Conservation (phyloP, 1,139 yeast species). For the Pichia sp. region DNA sequence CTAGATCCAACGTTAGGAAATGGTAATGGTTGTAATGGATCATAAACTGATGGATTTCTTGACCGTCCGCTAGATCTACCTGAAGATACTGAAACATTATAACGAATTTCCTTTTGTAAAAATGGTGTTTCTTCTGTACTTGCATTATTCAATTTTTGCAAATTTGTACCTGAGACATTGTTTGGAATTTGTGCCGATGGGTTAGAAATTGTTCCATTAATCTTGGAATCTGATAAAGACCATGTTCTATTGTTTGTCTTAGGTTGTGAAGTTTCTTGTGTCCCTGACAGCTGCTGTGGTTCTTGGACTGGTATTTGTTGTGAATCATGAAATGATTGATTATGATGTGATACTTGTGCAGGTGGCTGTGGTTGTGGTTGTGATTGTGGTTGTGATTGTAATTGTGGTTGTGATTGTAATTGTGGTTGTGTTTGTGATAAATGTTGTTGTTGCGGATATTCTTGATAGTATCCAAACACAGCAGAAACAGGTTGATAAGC, state of each 20-base stretch:
- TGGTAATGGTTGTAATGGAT: slow-evolving; percentile 27
- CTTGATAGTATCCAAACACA: slow-evolving; percentile 2
- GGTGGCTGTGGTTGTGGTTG: not conserved
- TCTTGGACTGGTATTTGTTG: not conserved
- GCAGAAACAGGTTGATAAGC: not conserved
- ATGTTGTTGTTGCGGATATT: slow-evolving; percentile 1
- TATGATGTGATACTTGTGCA: not conserved
- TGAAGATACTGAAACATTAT: slow-evolving; percentile 24
- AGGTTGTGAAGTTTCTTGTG: too few species aligned
- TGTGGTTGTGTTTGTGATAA: slow-evolving; percentile 2
- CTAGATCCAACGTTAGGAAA: slow-evolving; percentile 6
- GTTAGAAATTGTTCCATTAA: not conserved
- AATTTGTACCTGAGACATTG: not conserved
- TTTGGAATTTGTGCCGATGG: not conserved
- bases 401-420: not conserved
- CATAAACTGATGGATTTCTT: slow-evolving; percentile 29
- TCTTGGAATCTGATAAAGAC: too few species aligned
- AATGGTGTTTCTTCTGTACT: slow-evolving; percentile 18
- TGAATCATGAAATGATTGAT: not conserved
- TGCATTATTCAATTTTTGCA: not conserved
- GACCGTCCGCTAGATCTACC: slow-evolving; percentile 21
- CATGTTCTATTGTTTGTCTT: too few species aligned
- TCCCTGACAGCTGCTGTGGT: not conserved
- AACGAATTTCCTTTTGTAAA: slow-evolving; percentile 27
- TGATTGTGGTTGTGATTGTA: not conserved